Evolutionary conservation across 116 monocot genomes (phyloP), one percentile per base, ranked within the genome.

Genomic region (Iris pallida): DNA sequence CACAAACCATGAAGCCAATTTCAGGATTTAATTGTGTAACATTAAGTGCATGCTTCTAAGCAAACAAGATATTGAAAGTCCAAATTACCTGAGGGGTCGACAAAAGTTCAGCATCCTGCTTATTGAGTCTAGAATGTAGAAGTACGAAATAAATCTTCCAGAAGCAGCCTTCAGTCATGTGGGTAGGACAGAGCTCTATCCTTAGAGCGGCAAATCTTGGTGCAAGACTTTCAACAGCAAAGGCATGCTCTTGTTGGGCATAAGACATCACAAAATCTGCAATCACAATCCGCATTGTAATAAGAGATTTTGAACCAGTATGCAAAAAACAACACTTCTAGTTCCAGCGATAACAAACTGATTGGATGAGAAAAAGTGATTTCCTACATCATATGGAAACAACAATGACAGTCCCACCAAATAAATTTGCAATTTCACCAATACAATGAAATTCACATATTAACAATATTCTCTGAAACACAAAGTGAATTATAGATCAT

Each of bases 141-240:
- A 95, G 80, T 46, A 91, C 80, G 73, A 91, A 91, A 80, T 95
- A 95, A 20, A 95, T 95, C 69, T 88, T 85, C 91, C 91, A 95
- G 60, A 95, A 95, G 76, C 84, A 91, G 12, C 88, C 88, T 68
- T 91, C 80, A 48, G 81, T 91, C 84, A 95, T 91, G 71, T 91
- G 95, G 46, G 71, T 80, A 72, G 95, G 91, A 76, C 95, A 91
- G 58, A 95, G 95, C 64, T 95, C 95, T 65, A 95, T 89, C 59
- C 86, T 84, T 43, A 95, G 71, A 68, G 95, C 95, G 63, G 88
- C 88, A 57, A 95, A 80, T 78, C 95, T 82, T 40, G 86, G 91
- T 62, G 68, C 76, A 74, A 91, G 80, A 20, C 63, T 71, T 71
- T 86, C 86, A 63, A 91, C 78, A 61, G 82, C 86, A 47, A 88